phyloP scores from a whole-genome alignment of 1,284 basidiomycete genomes.

The Malassezia yamatoensis region DNA sequence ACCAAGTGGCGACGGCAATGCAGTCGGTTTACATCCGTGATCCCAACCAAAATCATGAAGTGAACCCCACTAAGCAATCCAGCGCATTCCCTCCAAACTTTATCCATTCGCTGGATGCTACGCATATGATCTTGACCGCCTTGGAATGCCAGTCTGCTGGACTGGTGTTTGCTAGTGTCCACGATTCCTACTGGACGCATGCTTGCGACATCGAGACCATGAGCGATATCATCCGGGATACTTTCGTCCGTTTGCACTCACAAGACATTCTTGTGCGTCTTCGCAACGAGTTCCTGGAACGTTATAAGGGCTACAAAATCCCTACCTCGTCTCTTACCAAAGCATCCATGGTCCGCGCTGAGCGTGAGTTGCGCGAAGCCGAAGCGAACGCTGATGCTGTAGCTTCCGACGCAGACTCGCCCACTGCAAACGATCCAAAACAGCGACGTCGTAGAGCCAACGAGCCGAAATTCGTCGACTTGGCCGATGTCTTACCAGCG shows the following conservation, averaged over 20 bases:
- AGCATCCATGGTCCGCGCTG: conserved; percentile 6
- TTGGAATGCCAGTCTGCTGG: conserved; percentile 56
- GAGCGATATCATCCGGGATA: conserved; percentile 79
- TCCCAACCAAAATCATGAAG: conserved; percentile 67
- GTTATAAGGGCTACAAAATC: conserved; percentile 34
- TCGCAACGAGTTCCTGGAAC: conserved; percentile 49
- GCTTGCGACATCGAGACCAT: conserved; percentile 77
- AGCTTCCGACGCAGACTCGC: conserved; percentile 6
- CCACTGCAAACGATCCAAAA: conserved; percentile 9
- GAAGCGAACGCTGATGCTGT: not conserved
- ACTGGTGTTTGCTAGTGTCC: conserved; percentile 81
- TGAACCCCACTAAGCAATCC: conserved; percentile 77
- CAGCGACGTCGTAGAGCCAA: conserved; percentile 10
- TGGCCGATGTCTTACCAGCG: conserved; percentile 68
- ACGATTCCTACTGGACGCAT: conserved; percentile 99
- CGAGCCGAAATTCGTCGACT: conserved; percentile 57
- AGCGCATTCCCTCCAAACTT: conserved; percentile 98
- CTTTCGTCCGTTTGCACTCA: conserved; percentile 83
- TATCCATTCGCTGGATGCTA: conserved; percentile 92
- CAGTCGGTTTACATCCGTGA: conserved; percentile 91
- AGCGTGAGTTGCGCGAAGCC: conserved; percentile 10
- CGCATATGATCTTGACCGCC: conserved; percentile 98
- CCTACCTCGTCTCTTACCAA: conserved; percentile 23
- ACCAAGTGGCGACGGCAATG: conserved; percentile 63
- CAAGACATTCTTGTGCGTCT: conserved; percentile 64